Conservation (phyloP, 768 basidiomycete species). For the Tulasnella sp. region DNA sequence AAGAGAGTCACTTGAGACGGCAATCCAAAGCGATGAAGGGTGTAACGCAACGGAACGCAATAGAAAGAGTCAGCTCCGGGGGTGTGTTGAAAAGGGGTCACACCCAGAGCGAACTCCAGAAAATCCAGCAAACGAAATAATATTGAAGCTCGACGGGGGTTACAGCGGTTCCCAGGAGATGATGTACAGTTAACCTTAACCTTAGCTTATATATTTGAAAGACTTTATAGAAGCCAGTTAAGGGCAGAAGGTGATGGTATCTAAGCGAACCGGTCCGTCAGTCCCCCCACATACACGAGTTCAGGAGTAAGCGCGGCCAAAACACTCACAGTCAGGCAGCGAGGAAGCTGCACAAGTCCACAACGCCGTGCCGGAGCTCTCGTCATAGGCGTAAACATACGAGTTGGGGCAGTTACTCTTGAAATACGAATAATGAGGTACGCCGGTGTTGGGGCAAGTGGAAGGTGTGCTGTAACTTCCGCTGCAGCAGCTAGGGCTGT, state of each 20-base stretch:
- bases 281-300: not conserved
- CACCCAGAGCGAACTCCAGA: too few relatives aligned
- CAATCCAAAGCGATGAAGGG: too few relatives aligned
- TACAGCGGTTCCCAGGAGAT: too few relatives aligned
- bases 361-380: conserved; percentile 44
- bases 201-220: not conserved
- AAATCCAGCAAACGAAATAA: too few relatives aligned
- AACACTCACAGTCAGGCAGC: conserved; percentile 32
- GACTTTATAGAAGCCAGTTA: not conserved
- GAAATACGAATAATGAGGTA: conserved; percentile 23
- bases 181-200: not conserved
- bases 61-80: too few relatives aligned
- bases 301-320: not conserved
- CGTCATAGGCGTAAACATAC: conserved; percentile 49
- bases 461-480: conserved; percentile 20
- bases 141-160: too few relatives aligned
- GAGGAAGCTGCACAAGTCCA: conserved; percentile 41
- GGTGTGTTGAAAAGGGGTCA: too few relatives aligned
- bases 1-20: too few relatives aligned
- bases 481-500: conserved; percentile 18
- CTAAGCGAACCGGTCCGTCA: not conserved
- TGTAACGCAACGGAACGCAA: too few relatives aligned
- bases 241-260: conserved; percentile 22
- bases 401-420: conserved; percentile 39
- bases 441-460: conserved; percentile 24